Evolutionary conservation across 768 basidiomycete genomes (phyloP), one percentile per base, ranked within the genome.

Genomic region (Xanthoconium purpureum): DNA sequence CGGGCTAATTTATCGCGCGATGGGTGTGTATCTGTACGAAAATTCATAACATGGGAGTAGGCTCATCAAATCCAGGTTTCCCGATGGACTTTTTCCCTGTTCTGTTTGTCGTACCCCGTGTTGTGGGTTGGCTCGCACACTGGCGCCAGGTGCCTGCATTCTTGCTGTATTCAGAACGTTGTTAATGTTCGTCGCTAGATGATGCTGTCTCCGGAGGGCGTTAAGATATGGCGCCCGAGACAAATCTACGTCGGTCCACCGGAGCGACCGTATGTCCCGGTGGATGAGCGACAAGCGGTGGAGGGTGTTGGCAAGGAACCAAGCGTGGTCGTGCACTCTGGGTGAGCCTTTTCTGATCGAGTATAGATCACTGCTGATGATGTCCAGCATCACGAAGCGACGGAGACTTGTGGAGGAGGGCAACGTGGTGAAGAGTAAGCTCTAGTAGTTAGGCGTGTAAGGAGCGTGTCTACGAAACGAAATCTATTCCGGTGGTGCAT

Each of bases 41-140:
- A 11, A 39, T 13, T 6, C 13, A 40, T 39, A 15, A 47, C 47
- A 35, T 14, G 20, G 18, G 29, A 24, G 14, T 47, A 29, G 39
- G 39, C 50, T 61, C 36, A 56, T 60, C 32, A 42, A 33, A 24
- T 18, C 45, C 47, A 90, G 90, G 93, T 43, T 95, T 95, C 80
- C 94, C 94, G 2, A 79, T 90, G 61, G 94, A 96, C 74, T 95
- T 90, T 72, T 95, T 94, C 84, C 93, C 94, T 0, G 93, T 96
- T 20, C 75, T 96, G 33, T 96, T 96, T 66, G 92, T 87, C 18
- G 92, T 96, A 3, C 94, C 94, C 2, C 84, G 94, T 20, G 91
- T 96, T 9, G 91, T 92, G 29, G 93, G 94, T 18, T 95, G 93
- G 94, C 77, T 95, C 9, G 90, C 92, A 0, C 93, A 94, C 71